These are phyloP conservation scores for Babesia bigemina DNA, from an alignment of 169 alveolate species.

Conservation along the genomic window DNA sequence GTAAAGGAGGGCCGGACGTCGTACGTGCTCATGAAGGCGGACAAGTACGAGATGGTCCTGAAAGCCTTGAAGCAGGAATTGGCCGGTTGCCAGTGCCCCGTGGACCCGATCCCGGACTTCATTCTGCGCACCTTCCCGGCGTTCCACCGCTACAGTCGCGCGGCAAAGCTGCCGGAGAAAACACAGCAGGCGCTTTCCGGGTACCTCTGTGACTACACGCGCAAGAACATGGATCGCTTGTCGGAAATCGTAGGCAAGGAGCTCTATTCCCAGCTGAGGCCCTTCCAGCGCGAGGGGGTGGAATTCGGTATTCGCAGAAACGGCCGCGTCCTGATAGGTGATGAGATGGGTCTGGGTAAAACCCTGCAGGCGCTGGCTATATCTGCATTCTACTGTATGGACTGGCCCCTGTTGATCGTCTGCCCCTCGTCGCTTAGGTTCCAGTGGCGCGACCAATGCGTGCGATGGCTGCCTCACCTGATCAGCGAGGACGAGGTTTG, in stretches of 20 bases:
- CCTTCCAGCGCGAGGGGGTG: constrained; percentile 94
- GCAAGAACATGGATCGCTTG: constrained; percentile 46
- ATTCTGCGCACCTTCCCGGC: constrained; percentile 67
- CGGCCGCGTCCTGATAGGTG: constrained; percentile 95
- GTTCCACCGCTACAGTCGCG: constrained; percentile 57
- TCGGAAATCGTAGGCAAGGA: constrained; percentile 65
- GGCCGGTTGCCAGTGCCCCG: constrained; percentile 42
- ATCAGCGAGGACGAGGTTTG: constrained; percentile 67
- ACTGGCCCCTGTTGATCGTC: constrained; percentile 95
- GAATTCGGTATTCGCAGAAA: constrained; percentile 87
- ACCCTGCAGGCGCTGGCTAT: constrained; percentile 95
- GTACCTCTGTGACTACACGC: constrained; percentile 60
- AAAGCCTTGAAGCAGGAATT: constrained; percentile 33
- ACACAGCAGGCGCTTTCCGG: constrained; percentile 62
- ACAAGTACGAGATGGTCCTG: constrained; percentile 65
- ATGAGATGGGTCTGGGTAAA: constrained; percentile 99
- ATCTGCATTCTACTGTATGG: constrained; percentile 86
- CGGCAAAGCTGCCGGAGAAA: constrained; percentile 59
- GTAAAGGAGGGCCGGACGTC: constrained; percentile 41
- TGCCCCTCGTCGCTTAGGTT: constrained; percentile 93
- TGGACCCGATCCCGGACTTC: constrained; percentile 75
- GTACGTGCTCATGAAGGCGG: constrained; percentile 64
- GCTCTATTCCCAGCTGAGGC: constrained; percentile 75
- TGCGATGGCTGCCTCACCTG: constrained; percentile 89
- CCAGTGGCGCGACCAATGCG: constrained; percentile 92